Conservation (phyloP, 305 asterid genomes). For the Rubia occidens region DNA sequence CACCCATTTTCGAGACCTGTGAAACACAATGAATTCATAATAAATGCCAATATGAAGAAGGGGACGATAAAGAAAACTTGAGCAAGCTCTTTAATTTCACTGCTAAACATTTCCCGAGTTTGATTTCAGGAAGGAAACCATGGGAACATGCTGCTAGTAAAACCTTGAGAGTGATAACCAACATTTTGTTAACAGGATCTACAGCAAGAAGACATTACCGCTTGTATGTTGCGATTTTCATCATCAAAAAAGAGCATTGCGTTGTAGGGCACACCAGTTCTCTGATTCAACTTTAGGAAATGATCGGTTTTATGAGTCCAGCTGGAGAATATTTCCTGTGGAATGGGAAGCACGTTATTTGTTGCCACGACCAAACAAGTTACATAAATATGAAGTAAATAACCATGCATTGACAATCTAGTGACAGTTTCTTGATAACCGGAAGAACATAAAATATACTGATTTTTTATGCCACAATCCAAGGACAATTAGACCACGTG, state of each 20-base stretch:
- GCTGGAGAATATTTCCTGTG: slow-evolving; percentile 78
- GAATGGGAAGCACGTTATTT: not conserved
- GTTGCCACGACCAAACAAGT: not conserved
- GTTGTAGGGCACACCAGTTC: slow-evolving; percentile 46
- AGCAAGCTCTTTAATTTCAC: not conserved
- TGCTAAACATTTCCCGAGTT: not conserved
- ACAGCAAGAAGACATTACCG: slow-evolving; percentile 36
- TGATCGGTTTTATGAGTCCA: slow-evolving; percentile 83
- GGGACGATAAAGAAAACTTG: not conserved
- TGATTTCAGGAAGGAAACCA: not conserved
- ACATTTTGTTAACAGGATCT: not conserved
- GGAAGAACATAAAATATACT: not conserved
- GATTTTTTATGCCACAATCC: not conserved
- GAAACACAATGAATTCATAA: not conserved
- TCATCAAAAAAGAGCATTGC: slow-evolving; percentile 83
- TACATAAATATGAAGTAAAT: not conserved
- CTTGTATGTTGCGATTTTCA: slow-evolving; percentile 61
- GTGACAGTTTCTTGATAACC: not conserved
- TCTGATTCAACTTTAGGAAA: slow-evolving; percentile 51
- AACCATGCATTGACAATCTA: not conserved
- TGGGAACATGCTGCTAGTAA: not conserved
- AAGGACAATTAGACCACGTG: not conserved
- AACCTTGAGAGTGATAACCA: not conserved
- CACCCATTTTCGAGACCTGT: slow-evolving; percentile 85
- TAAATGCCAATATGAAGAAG: not conserved